Evolutionary conservation across 2,329 filamentous ascomycete species (phyloP), one percentile per base, ranked within the genome.

Genomic region (Rhynchosporium agropyri): DNA sequence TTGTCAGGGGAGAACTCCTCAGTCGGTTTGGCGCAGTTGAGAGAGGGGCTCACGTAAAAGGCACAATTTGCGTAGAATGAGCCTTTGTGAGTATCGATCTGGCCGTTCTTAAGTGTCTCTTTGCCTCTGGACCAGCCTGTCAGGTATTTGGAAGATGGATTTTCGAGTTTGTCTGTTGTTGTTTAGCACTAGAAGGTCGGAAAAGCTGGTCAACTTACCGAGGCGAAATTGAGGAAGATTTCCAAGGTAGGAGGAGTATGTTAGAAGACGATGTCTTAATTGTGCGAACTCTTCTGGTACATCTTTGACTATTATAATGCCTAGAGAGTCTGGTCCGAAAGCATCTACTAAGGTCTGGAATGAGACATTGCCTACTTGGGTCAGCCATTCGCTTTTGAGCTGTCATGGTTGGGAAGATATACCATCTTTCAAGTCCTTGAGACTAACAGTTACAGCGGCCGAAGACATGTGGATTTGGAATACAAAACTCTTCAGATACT

Each of bases 281-380:
- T 83, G 77, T 13, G 83, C 77, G 71, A 96, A 99, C 58, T 85
- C 80, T 5, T 81, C 66, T 0, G 92, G 91, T 0, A 98, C 84
- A 74, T 92, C 91, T 74, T 90, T 92, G 54, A 99, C 93, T n/a
- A 98, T 80, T 61, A 99, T 88, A 58, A 99, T 97, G 0, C 95
- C 95, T 12, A 98, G 81, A 2, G 92, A 97, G 31, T 90, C 86
- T 1, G 93, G 92, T 0, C 95, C 95, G 74, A 99, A 98, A 0
- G 95, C 95, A 69, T 89, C 77, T 70, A 90, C 84, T 10, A 95
- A 81, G 0, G 84, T 84, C 61, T 85, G 82, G 58, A 91, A 89
- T 0, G 89, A 81, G 51, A 94, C 81, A 62, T 82, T 83, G 26
- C 86, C 89, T 91, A 67, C 43, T 29, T 46, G 15, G 56, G 58